A percentile compares a stretch with the other conserved stretches of the same genome.
Conservation (phyloP, 345 rosid species). For the Camelina laxa region DNA sequence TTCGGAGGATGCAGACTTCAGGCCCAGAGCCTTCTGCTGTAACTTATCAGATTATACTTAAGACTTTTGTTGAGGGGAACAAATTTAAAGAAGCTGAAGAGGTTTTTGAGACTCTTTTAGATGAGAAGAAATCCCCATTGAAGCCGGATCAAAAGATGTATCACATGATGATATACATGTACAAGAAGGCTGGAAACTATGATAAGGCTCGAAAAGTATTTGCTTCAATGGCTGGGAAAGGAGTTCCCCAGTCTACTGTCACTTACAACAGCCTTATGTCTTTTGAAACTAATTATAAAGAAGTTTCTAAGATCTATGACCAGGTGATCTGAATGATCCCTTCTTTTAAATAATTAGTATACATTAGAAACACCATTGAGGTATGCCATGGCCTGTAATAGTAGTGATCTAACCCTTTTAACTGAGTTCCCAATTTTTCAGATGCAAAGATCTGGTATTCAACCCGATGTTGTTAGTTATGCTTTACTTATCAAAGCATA, state of each 20-base stretch:
- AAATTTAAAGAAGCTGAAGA: constrained; percentile 88
- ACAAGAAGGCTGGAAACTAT: constrained; percentile 85
- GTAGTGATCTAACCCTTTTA: constrained; percentile 26
- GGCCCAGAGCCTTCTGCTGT: constrained; percentile 95
- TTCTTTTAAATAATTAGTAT: not conserved
- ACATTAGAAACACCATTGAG: not conserved
- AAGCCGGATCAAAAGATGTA: constrained; percentile 95
- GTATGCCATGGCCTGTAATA: constrained; percentile 1
- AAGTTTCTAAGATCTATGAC: constrained; percentile 94
- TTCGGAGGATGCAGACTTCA: constrained; percentile 87
- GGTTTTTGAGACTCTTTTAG: constrained; percentile 76
- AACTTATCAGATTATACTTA: constrained; percentile 90
- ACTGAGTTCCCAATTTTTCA: constrained; percentile 39
- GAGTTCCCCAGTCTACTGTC: constrained; percentile 74
- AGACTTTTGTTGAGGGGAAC: constrained; percentile 81
- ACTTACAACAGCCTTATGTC: constrained; percentile 95
- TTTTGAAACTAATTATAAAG: constrained; percentile 86
- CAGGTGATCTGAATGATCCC: constrained; percentile 57
- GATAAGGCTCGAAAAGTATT: constrained; percentile 82
- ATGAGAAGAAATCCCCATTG: constrained; percentile 66
- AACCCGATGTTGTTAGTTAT: constrained; percentile 91
- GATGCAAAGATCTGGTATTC: constrained; percentile 94
- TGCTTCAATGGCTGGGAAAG: constrained; percentile 71
- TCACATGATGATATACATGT: constrained; percentile 94
- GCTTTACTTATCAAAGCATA: constrained; percentile 91